These are phyloP conservation scores for Cladosporium sp. DNA, from an alignment of 2,329 filamentous ascomycete species.

Conservation along the genomic window DNA sequence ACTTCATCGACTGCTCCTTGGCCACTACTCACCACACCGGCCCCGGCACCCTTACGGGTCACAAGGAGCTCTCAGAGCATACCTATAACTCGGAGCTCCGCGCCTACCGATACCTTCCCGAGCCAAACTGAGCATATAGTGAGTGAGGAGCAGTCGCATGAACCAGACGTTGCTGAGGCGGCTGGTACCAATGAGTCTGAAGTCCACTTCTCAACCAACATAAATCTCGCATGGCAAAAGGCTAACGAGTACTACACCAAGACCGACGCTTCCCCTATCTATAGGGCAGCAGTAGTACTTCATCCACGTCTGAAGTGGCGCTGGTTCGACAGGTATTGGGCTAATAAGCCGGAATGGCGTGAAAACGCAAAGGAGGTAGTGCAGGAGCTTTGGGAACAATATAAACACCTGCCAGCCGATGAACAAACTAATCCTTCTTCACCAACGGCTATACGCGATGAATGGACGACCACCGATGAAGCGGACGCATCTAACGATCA, in stretches of 20 bases:
- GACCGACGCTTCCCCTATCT: background rate
- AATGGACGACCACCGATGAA: background rate
- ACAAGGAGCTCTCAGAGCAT: background rate
- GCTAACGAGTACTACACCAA: background rate
- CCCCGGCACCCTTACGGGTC: background rate
- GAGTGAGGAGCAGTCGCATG: background rate
- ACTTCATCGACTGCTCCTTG: background rate
- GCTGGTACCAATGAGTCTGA: background rate
- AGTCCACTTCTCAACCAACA: background rate
- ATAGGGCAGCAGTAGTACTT: background rate
- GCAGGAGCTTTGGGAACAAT: background rate
- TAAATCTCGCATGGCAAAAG: background rate
- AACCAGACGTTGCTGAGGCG: no score
- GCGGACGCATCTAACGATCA: background rate
- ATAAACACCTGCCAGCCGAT: background rate
- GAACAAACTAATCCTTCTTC: no score
- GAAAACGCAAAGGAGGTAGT: background rate
- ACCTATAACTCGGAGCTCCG: background rate
- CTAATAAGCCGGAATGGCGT: background rate
- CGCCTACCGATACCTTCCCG: background rate
- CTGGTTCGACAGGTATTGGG: background rate
- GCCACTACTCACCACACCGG: background rate
- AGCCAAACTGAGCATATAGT: background rate
- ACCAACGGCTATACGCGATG: no score
- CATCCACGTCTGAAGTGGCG: background rate